phyloP scores from a whole-genome alignment of 139 green algal species.

The Tetraselmis chui region DNA sequence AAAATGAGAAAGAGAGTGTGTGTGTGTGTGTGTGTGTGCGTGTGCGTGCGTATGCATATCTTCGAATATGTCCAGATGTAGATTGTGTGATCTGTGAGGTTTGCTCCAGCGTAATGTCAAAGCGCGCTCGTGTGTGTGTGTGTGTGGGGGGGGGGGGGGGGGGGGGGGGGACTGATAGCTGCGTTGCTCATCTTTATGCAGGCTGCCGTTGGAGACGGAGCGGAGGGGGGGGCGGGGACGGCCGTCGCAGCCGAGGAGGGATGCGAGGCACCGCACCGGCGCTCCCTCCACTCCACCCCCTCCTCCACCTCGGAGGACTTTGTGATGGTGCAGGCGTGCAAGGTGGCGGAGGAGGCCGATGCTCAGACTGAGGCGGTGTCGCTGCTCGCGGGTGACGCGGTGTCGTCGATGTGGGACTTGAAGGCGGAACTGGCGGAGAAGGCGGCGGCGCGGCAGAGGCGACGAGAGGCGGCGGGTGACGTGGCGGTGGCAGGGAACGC shows the following conservation, averaged over 20 bases:
- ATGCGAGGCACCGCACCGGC: not conserved
- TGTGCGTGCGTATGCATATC: no score
- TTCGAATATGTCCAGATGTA: no score
- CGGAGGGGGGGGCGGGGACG: no score
- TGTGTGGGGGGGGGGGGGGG: no score
- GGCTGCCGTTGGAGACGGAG: no score
- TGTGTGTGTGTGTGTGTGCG: no score
- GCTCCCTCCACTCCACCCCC: not conserved
- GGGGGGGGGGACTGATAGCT: no score
- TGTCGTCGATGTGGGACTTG: not conserved
- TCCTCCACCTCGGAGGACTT: not conserved
- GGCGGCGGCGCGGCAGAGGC: not conserved
- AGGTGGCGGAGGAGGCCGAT: constrained; percentile 20
- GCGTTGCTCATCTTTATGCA: no score
- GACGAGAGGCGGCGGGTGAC: not conserved
- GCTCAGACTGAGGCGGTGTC: constrained; percentile 21
- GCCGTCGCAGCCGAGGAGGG: not conserved
- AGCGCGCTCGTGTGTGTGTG: no score
- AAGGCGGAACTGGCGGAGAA: not conserved
- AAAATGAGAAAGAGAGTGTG: no score
- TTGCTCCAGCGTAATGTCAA: no score
- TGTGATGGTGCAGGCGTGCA: not conserved
- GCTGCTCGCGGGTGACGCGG: constrained; percentile 11
- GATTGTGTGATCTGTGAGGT: no score
- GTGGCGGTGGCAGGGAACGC: not conserved